Evolutionary conservation across 257 asterid species (phyloP), one percentile per base, ranked within the genome.

Genomic region (Scutellaria baicalensis): DNA sequence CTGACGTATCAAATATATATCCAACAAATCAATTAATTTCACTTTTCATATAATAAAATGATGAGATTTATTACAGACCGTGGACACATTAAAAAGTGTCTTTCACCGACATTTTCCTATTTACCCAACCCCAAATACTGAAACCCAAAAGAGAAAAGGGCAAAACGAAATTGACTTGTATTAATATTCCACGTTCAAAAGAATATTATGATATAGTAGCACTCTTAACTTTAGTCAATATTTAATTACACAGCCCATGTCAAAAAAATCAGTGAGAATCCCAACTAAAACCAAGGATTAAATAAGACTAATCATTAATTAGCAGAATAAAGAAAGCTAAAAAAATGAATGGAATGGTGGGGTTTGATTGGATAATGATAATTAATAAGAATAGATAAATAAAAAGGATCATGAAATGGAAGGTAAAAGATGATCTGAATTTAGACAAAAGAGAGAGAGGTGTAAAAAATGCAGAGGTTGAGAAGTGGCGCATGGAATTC

Each of bases 401-500:
- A 27, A 27, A 27, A 52, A 51, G 18, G 47, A 64, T 72, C 13
- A 70, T 20, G 50, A 2, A 27, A 27, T 27, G 42, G 48, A 55
- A 31, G 75, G 69, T 59, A 60, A 39, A 16, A 38, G 36, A 2
- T 44, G 6, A 6, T 39, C 17, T 39, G 45, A 71, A 60, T 49
- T 14, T n/a, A 21, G 76, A 71, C 45, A 68, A n/a, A 64, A 33
- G 52, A 35, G 45, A n/a, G 43, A 36, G 67, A 13, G n/a, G n/a
- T n/a, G 69, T 27, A n/a, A 56, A 79, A 75, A 62, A n/a, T 27
- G 33, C 5, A 5, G 4, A 27, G 3, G 33, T 11, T 61, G 69
- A 49, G 71, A 75, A 42, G 81, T 65, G 85, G 82, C 85, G 80
- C 64, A 77, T 81, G 80, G 80, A 64, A 57, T 0, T 51, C 64